Conservation (phyloP, 2,329 filamentous ascomycete genomes). For the Fusarium compactum region DNA sequence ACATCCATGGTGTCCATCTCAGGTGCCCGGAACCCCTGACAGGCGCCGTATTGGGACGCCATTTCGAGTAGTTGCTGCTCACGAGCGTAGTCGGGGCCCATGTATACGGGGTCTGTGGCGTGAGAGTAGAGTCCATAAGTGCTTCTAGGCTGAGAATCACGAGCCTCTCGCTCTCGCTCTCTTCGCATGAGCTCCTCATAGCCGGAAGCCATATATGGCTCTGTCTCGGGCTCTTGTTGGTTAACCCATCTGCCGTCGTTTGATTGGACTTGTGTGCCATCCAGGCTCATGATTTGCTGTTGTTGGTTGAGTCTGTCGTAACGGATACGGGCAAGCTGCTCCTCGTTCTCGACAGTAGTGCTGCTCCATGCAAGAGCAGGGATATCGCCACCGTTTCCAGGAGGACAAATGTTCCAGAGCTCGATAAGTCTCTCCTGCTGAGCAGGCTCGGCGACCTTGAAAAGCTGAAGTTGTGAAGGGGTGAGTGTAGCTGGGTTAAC, state of each 20-base stretch:
- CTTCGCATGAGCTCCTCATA: slow-evolving; percentile 78
- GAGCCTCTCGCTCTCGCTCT: slow-evolving; percentile 65
- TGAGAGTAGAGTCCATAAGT: slow-evolving; percentile 64
- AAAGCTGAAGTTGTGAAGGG: slow-evolving; percentile 80
- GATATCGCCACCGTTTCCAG: slow-evolving; percentile 67
- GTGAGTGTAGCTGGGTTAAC: slow-evolving; percentile 78
- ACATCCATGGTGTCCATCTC: slow-evolving; percentile 64
- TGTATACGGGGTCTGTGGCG: slow-evolving; percentile 78
- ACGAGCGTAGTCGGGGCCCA: slow-evolving; percentile 57
- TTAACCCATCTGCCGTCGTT: slow-evolving; percentile 66
- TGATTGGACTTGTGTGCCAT: slow-evolving; percentile 65
- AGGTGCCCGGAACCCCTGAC: slow-evolving; percentile 60
- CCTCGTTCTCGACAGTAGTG: slow-evolving; percentile 68
- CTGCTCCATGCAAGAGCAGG: slow-evolving; percentile 65
- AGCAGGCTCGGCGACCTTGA: slow-evolving; percentile 77
- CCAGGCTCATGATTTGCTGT: slow-evolving; percentile 63
- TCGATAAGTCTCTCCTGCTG: slow-evolving; percentile 83
- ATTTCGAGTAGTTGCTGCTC: slow-evolving; percentile 68
- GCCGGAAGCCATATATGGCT: slow-evolving; percentile 87
- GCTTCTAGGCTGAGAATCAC: slow-evolving; percentile 54
- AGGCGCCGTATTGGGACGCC: slow-evolving; percentile 77
- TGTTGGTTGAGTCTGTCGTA: slow-evolving; percentile 63
- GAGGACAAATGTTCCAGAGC: slow-evolving; percentile 86
- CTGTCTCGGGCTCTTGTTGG: slow-evolving; percentile 62
- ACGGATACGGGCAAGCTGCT: slow-evolving; percentile 69